Evolutionary conservation across 2,329 filamentous ascomycete species (phyloP).

Genomic region (Fusarium duplospermum): DNA sequence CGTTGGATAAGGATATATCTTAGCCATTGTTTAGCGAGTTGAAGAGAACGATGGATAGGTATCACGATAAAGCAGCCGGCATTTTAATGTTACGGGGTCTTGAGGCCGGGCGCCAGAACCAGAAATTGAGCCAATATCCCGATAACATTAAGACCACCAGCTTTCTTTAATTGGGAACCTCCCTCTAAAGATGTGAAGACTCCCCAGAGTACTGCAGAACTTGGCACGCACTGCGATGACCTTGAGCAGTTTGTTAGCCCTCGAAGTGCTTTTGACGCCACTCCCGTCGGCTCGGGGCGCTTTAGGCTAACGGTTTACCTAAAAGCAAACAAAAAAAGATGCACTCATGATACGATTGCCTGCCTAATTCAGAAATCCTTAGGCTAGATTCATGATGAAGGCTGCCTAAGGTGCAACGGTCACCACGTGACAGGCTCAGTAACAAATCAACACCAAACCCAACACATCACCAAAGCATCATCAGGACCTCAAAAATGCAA

Average conservation of each 20-base stretch:
- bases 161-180: too few relatives aligned
- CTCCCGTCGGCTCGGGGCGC: not conserved
- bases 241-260: not conserved
- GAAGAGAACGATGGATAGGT: not conserved
- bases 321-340: not conserved
- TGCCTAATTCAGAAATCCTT: not conserved
- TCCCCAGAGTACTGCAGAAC: not conserved
- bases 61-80: not conserved
- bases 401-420: not conserved
- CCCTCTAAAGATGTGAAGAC: not conserved
- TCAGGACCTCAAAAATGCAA: not conserved
- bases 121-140: not conserved
- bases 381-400: not conserved
- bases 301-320: not conserved
- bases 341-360: not conserved
- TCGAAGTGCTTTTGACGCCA: not conserved
- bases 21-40: not conserved
- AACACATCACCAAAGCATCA: not conserved
- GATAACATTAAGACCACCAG: too few relatives aligned
- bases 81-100: not conserved
- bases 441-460: not conserved
- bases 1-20: not conserved
- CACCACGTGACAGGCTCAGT: not conserved
- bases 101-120: not conserved
- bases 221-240: not conserved